Evolutionary conservation across 257 asterid species (phyloP).

Genomic region (Petunia axillaris): DNA sequence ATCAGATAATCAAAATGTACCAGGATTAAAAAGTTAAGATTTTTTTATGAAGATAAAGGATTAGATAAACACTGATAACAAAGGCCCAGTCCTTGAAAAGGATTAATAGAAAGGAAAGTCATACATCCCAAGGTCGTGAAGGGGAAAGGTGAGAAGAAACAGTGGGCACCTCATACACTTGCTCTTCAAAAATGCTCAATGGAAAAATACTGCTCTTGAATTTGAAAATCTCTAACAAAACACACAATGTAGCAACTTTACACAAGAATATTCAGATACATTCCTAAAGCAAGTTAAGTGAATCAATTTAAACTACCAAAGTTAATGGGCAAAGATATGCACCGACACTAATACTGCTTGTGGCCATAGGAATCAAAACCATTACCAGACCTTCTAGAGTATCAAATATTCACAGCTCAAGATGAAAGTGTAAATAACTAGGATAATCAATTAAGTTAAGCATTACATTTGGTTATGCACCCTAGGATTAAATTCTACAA

Average conservation of each 20-base stretch:
- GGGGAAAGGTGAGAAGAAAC: not conserved
- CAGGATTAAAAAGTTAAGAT: not conserved
- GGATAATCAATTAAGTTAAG: slow-evolving; percentile 8
- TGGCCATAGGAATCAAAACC: slow-evolving; percentile 11
- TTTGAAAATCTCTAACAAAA: not conserved
- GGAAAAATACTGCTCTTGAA: not conserved
- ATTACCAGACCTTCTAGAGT: not conserved
- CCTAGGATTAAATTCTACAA: not conserved
- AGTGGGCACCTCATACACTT: not conserved
- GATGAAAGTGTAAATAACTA: not conserved
- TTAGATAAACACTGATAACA: not conserved
- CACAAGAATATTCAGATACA: not conserved
- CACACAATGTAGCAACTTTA: not conserved
- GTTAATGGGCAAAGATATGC: not conserved
- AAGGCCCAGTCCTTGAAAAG: not conserved
- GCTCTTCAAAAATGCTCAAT: not conserved
- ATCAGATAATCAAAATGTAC: slow-evolving; percentile 3
- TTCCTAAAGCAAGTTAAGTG: slow-evolving; percentile 6
- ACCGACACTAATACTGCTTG: not conserved
- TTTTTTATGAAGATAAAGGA: not conserved
- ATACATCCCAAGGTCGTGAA: slow-evolving; percentile 4
- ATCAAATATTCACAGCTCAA: slow-evolving; percentile 8
- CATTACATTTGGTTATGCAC: slow-evolving; percentile 4
- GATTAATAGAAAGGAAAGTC: not conserved
- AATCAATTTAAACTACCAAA: not conserved